Conservation (phyloP, 306 rosid genomes). For the Cicer judaicum region DNA sequence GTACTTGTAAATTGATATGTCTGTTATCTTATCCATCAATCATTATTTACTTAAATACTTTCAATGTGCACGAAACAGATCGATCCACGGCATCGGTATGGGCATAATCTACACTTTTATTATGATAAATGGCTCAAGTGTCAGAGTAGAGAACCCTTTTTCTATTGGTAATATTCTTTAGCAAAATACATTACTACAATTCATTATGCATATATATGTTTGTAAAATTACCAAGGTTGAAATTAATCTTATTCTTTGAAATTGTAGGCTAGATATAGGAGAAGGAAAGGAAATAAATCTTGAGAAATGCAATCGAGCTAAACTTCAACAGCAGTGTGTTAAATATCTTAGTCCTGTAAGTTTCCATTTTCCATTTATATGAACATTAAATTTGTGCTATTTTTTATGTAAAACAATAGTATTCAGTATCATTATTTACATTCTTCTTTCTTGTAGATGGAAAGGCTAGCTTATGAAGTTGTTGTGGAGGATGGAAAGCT, state of each 20-base stretch:
- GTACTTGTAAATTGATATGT: slow-evolving; percentile 21
- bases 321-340: slow-evolving; percentile 87
- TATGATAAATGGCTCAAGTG: slow-evolving; percentile 84
- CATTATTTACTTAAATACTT: slow-evolving; percentile 17
- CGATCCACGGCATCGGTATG: slow-evolving; percentile 93
- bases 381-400: neutral
- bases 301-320: slow-evolving; percentile 64
- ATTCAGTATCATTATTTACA: neutral
- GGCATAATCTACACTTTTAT: slow-evolving; percentile 93
- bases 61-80: slow-evolving; percentile 56
- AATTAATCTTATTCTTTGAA: slow-evolving; percentile 25
- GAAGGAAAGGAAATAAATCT: slow-evolving; percentile 76
- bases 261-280: slow-evolving; percentile 85
- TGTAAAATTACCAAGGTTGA: neutral
- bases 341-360: slow-evolving; percentile 93
- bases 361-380: neutral
- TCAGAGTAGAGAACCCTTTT: slow-evolving; percentile 79
- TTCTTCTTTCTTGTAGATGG: slow-evolving; percentile 54
- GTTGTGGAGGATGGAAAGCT: slow-evolving; percentile 63
- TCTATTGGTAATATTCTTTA: slow-evolving; percentile 69
- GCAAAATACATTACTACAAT: neutral
- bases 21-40: neutral
- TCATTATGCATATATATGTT: neutral
- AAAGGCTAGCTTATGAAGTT: slow-evolving; percentile 69
- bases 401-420: neutral